Evolutionary conservation across 306 rosid species (phyloP).

Genomic region (Mucuna pruriens): DNA sequence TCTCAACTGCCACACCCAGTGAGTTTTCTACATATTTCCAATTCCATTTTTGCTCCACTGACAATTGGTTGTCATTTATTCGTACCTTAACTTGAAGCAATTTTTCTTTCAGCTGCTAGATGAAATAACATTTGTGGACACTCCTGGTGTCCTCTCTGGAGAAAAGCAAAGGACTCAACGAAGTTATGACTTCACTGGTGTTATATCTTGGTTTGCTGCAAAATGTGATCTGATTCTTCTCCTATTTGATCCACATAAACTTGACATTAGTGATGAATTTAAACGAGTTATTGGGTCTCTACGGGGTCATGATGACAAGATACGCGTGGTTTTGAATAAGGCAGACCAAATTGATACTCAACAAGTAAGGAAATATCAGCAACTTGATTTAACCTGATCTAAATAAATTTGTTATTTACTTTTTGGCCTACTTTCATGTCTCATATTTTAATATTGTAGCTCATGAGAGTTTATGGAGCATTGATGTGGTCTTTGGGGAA

Average conservation of each 20-base stretch:
- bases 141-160: slow-evolving; percentile 97
- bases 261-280: slow-evolving; percentile 93
- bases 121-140: slow-evolving; percentile 89
- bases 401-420: slow-evolving; percentile 8
- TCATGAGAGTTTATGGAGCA: slow-evolving; percentile 98
- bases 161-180: slow-evolving; percentile 97
- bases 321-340: slow-evolving; percentile 93
- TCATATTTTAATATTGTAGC: slow-evolving; percentile 45
- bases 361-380: slow-evolving; percentile 60
- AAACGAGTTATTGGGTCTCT: slow-evolving; percentile 81
- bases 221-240: slow-evolving; percentile 96
- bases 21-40: slow-evolving; percentile 46
- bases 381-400: not conserved
- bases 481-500: slow-evolving; percentile 98
- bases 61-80: slow-evolving; percentile 11
- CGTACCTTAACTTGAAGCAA: slow-evolving; percentile 9
- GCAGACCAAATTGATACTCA: slow-evolving; percentile 99
- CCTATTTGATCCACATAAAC: slow-evolving; percentile 91
- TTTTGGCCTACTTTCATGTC: not conserved
- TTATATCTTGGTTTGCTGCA: slow-evolving; percentile 97
- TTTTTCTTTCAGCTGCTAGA: slow-evolving; percentile 68
- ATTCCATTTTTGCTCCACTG: not conserved
- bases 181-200: slow-evolving; percentile 95
- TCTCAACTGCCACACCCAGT: slow-evolving; percentile 98
- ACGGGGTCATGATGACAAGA: slow-evolving; percentile 91